Evolutionary conservation across 257 asterid genomes (phyloP), one percentile per base, ranked within the genome.

Genomic region (Schizonepeta tenuifolia): DNA sequence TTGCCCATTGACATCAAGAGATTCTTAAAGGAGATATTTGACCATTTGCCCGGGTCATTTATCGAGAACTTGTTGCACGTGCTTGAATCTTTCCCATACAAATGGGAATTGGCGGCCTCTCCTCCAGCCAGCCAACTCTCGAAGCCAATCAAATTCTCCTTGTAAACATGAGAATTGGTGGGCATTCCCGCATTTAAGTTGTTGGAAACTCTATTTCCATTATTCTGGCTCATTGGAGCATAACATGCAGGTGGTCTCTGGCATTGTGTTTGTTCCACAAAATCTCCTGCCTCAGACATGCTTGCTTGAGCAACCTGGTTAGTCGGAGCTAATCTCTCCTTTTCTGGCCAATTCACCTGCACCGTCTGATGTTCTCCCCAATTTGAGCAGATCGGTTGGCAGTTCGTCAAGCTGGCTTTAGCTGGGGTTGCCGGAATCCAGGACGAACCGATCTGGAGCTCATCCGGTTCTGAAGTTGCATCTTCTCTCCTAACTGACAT

Each of bases 401-500:
- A 75, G 61, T 50, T 55, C 10, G 70, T 47, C 8, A 79, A 67
- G 65, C 72, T 44, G 71, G 86, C 88, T 79, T 88, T 87, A 33
- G 83, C 85, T 0, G 97, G 96, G 72, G 97, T 90, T 58, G 64
- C 62, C 7, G 95, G 95, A 53, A 88, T 64, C 98, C 96, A 87
- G 15, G 83, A 76, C 67, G 71, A 67, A 68, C 80, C 81, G 46
- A 57, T 67, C 70, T 38, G 81, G 75, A 73, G 57, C 63, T 74
- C 84, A 59, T 65, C 56, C 35, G 65, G 47, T 38, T 77, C 12
- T 22, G 78, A 58, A 66, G 63, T 50, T 24, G 81, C 60, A 28
- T 65, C 81, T 73, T 83, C 86, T 53, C 71, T 24, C 53, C 84
- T 80, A 7, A 21, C 70, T 63, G 84, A 92, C 96, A 87, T 91